Conservation (phyloP, 208 protist species). For the Wallacemonas collosoma region DNA sequence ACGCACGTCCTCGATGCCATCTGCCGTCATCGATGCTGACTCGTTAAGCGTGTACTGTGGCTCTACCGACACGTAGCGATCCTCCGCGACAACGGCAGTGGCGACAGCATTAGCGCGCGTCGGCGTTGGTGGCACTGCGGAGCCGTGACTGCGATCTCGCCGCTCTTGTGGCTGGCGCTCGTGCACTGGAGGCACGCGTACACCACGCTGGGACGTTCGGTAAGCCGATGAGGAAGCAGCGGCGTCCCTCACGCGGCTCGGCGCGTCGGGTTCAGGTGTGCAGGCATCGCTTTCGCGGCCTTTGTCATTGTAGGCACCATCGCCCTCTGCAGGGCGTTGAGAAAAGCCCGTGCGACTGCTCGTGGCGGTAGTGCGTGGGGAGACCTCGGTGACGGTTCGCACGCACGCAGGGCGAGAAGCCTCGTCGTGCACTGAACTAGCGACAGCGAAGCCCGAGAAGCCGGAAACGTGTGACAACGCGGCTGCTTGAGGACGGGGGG, state of each 20-base stretch:
- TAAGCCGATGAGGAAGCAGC: too few species aligned
- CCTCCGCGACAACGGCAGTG: conserved; percentile 3
- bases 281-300: too few species aligned
- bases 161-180: too few species aligned
- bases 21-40: neutral
- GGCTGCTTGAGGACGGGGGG: neutral
- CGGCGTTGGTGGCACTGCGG: neutral
- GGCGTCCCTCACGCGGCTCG: too few species aligned
- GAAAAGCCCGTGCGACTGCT: too few species aligned
- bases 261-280: too few species aligned
- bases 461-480: neutral
- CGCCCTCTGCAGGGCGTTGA: too few species aligned
- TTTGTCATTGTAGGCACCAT: too few species aligned
- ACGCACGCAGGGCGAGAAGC: neutral
- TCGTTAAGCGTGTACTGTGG: neutral
- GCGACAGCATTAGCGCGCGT: conserved; percentile 6
- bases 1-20: neutral
- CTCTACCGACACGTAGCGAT: neutral
- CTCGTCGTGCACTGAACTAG: too few species aligned
- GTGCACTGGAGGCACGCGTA: too few species aligned
- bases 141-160: neutral
- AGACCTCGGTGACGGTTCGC: neutral
- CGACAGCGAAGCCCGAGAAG: conserved; percentile 4
- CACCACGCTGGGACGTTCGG: too few species aligned
- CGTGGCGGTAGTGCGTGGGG: neutral